These are phyloP conservation scores for Inosperma sp. DNA, from an alignment of 768 basidiomycete species.

Conservation along the genomic window DNA sequence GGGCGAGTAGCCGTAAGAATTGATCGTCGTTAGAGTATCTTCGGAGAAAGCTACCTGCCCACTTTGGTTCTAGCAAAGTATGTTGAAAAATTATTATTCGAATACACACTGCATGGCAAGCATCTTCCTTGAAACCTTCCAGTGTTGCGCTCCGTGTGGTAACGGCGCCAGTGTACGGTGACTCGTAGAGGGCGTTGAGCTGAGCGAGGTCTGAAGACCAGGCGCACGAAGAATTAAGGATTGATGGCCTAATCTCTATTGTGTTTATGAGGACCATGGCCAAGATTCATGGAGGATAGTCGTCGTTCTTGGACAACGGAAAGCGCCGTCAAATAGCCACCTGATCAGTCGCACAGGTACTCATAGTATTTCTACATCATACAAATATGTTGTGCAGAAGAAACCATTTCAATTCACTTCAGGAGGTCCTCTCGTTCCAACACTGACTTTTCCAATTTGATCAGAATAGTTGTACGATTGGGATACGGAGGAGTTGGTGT, in stretches of 20 bases:
- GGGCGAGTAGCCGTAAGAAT: slow-evolving; percentile 87
- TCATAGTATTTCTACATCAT: too few relatives aligned
- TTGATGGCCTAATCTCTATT: slow-evolving; percentile 54
- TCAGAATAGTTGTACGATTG: slow-evolving; percentile 89
- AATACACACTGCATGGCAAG: slow-evolving; percentile 52
- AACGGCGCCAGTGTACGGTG: slow-evolving; percentile 68
- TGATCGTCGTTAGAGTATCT: slow-evolving; percentile 56
- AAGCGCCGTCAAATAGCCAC: too few relatives aligned
- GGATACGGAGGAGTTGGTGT: slow-evolving; percentile 81
- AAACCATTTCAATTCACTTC: slow-evolving; percentile 44
- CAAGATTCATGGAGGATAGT: not conserved
- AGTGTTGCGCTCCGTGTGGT: slow-evolving; percentile 75
- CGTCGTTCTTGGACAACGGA: not conserved
- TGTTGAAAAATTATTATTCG: not conserved
- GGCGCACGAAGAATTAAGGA: slow-evolving; percentile 76
- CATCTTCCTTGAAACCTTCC: slow-evolving; percentile 64
- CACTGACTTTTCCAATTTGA: slow-evolving; percentile 91
- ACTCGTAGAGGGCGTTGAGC: slow-evolving; percentile 61
- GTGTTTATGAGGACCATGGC: slow-evolving; percentile 56
- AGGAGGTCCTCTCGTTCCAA: slow-evolving; percentile 91
- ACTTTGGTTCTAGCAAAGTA: slow-evolving; percentile 3
- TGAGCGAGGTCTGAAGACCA: slow-evolving; percentile 74
- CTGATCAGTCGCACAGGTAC: too few relatives aligned
- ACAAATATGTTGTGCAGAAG: too few relatives aligned
- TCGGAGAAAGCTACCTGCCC: slow-evolving; percentile 57